phyloP scores from a whole-genome alignment of 148 eudicot genomes.

The Heliosperma pusillum region DNA sequence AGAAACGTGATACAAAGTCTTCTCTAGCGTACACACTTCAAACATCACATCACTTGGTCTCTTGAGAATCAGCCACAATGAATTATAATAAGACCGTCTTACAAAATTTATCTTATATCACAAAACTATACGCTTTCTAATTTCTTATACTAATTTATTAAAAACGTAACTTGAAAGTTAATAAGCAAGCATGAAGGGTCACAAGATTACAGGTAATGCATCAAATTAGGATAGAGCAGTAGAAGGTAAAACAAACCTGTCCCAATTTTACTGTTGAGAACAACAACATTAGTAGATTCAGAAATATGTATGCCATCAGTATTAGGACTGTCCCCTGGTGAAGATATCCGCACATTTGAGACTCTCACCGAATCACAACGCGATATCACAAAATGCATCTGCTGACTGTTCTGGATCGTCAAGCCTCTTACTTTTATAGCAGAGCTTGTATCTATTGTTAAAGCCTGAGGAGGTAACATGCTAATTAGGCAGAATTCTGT shows the following conservation, averaged over 20 bases:
- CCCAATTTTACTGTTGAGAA: constrained; percentile 78
- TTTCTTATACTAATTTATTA: neutral
- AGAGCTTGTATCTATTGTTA: constrained; percentile 78
- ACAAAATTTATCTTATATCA: no score
- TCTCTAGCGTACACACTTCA: neutral
- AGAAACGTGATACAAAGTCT: constrained; percentile 2
- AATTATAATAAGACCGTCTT: no score
- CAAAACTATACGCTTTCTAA: neutral
- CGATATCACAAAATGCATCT: constrained; percentile 83
- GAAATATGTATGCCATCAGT: constrained; percentile 95
- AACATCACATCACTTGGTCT: no score
- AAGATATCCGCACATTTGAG: constrained; percentile 49
- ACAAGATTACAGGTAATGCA: constrained; percentile 3
- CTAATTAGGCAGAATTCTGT: neutral
- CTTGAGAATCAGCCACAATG: no score
- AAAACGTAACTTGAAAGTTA: neutral
- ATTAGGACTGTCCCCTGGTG: constrained; percentile 99
- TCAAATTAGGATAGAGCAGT: constrained; percentile 14
- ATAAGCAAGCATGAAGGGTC: neutral
- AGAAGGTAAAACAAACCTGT: constrained; percentile 50
- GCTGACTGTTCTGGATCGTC: constrained; percentile 84
- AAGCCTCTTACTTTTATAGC: constrained; percentile 68
- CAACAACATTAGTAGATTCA: constrained; percentile 64
- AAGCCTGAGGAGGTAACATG: constrained; percentile 44
- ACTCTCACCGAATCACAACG: constrained; percentile 63